Evolutionary conservation across 2,329 filamentous ascomycete species (phyloP), one percentile per base, ranked within the genome.

Genomic region (Rasamsonia emersonii): DNA sequence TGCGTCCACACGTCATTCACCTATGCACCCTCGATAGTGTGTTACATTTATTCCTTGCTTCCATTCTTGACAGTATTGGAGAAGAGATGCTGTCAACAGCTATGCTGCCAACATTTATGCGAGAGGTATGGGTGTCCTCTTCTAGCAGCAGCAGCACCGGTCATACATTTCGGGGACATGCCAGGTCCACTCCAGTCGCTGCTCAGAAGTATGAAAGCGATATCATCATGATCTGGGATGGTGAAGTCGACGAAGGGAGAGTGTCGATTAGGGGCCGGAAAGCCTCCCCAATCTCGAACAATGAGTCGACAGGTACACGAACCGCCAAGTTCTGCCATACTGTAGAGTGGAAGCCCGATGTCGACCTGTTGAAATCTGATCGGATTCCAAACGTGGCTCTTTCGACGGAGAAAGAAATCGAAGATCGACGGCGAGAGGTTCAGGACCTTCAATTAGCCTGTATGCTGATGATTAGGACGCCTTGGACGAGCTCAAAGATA

Each of bases 11-110:
- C 33, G 20, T 58, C 4, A 53, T 61, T 14, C 58, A 61, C 18
- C 58, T 58, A 6, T 43, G 47, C 9, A 58, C 56, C 3, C 44
- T 61, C 38, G 55, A 61, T 15, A 51, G 43, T 26, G 47, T 58
- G 38, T 45, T 60, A 9, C 52, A 56, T 21, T 36, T 49, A 24
- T 44, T 49, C 19, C 43, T 55, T 21, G 37, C 46, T 3, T 46
- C 49, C 2, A 38, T 51, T 4, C 34, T 49, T 21, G 49, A 54
- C 26, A 29, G 43, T 19, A 45, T 36, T 7, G 41, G 45, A 2
- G 39, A 42, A 11, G 16, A 40, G 3, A 43, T 37, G 4, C 30
- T 58, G 3, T 38, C 45, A 18, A 36, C 35, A 11, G 40, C 51
- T 4, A 44, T 47, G 27, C 32, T 58, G 3, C 54, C 54, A 8